phyloP scores from a whole-genome alignment of 306 rosid genomes.

The Begonia masoniana region DNA sequence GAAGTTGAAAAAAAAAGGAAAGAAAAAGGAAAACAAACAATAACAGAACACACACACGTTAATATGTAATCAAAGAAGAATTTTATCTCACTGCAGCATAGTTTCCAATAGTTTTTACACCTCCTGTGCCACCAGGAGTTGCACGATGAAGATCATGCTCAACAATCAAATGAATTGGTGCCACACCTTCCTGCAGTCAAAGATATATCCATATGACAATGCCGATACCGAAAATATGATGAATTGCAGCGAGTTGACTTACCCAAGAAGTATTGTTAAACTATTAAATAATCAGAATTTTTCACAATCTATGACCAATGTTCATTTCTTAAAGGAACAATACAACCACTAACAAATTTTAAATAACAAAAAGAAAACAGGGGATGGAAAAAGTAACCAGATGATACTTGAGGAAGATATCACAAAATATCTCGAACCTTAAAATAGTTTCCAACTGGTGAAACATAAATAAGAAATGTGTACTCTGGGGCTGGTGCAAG shows the following conservation, averaged over 20 bases:
- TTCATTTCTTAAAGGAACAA: no score
- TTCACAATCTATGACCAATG: no score
- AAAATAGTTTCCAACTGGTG: constrained; percentile 97
- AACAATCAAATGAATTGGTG: constrained; percentile 77
- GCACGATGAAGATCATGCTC: constrained; percentile 95
- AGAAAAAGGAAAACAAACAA: constrained; percentile 1
- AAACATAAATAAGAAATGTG: constrained; percentile 82
- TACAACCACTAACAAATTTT: neutral
- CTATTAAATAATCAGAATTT: no score
- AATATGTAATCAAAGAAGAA: constrained; percentile 6
- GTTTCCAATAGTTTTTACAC: constrained; percentile 96
- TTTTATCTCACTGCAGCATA: constrained; percentile 80
- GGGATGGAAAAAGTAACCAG: neutral
- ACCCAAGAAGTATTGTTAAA: no score
- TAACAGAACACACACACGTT: neutral
- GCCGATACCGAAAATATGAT: no score
- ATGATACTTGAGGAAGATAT: neutral
- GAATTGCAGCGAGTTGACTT: no score
- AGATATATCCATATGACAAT: neutral
- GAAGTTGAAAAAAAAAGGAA: neutral
- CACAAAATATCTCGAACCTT: constrained; percentile 36
- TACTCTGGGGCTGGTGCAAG: constrained; percentile 97
- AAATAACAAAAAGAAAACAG: constrained; percentile 2
- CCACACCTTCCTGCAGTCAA: constrained; percentile 74
- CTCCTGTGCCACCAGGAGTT: constrained; percentile 98